Evolutionary conservation across 2,329 filamentous ascomycete species (phyloP).

Genomic region (Exophiala sp.): DNA sequence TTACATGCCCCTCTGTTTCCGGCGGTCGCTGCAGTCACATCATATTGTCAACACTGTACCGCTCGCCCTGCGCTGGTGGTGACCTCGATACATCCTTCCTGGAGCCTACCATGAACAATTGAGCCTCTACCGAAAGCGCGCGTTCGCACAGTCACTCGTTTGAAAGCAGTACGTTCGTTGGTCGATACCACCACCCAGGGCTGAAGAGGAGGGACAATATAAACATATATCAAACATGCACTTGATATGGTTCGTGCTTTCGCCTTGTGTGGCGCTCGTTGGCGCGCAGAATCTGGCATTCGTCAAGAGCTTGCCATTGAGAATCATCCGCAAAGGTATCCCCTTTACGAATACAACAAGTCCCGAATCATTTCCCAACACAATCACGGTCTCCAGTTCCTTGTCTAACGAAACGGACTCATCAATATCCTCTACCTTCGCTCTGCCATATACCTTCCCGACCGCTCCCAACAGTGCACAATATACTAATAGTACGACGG

Average conservation of each 20-base stretch:
- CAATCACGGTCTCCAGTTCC: background rate
- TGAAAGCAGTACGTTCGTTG: background rate
- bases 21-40: background rate
- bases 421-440: background rate
- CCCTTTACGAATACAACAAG: conserved; percentile 14
- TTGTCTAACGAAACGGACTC: background rate
- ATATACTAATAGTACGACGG: conserved; percentile 4
- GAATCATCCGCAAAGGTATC: conserved; percentile 8
- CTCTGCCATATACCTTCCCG: background rate
- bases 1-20: background rate
- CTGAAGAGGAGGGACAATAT: conserved; percentile 3
- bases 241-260: conserved; percentile 10
- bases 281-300: conserved; percentile 2
- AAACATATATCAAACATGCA: conserved; percentile 8
- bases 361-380: background rate
- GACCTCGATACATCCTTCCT: conserved; percentile 2
- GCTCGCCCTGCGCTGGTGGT: background rate
- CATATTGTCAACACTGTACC: background rate
- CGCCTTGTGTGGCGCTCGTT: conserved; percentile 3
- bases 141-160: conserved; percentile 17
- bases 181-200: conserved; percentile 6
- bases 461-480: background rate
- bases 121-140: conserved; percentile 1
- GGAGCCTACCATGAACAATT: conserved; percentile 12
- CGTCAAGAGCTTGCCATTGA: conserved; percentile 5